Base-by-base conservation (phyloP, 1,284 basidiomycete species). In the Phellinidium pouzarii region DNA sequence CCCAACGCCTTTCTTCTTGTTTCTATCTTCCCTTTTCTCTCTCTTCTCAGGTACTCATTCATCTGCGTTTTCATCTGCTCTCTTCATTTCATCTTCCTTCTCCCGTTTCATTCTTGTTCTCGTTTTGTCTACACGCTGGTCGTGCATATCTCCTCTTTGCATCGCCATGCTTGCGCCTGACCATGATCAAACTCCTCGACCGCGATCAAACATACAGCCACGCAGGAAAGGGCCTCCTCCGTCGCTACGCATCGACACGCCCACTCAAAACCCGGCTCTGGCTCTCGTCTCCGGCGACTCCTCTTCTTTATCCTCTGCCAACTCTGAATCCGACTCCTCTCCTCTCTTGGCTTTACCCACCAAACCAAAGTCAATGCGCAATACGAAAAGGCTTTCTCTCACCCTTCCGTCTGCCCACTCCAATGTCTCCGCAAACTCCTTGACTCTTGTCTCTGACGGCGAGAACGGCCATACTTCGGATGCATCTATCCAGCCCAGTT, bases 371-470 rank as follows among this genome's bases (percentile, higher is more conserved):
- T 73, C 76, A 38, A 66, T 73, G 54, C 75, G 82, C 63, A 88
- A 89, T 65, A 80, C 84, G 76, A 89, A 87, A 75, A 80, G 80
- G 59, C 71, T 90, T 6, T 87, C 84, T 26, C 76, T 88, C 43
- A 76, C 76, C 52, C 75, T 87, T 31, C 75, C 81, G 19, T 79
- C 80, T 9, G 75, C 78, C 38, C 73, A 78, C 58, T 79, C 80
- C 29, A 59, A 58, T 44, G 46, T 47, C 34, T 83, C 83, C 29
- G 65, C 73, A 38, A 71, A 68, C 60, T 75, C 80, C 50, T 68
- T 78, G 58, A 64, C 69, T 52, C 62, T 52, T 19, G 37, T 41
- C 44, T 52, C 50, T 6, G 54, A 54, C 17, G 23, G 14, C 12
- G 48, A 54, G n/a, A 40, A 29, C 23, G 38, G 25, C 14, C 45